A percentile compares a stretch with the other conserved stretches of the same genome.
These are phyloP conservation scores for Pyrus bretschneideri DNA, from an alignment of 306 rosid species.

Conservation along the genomic window DNA sequence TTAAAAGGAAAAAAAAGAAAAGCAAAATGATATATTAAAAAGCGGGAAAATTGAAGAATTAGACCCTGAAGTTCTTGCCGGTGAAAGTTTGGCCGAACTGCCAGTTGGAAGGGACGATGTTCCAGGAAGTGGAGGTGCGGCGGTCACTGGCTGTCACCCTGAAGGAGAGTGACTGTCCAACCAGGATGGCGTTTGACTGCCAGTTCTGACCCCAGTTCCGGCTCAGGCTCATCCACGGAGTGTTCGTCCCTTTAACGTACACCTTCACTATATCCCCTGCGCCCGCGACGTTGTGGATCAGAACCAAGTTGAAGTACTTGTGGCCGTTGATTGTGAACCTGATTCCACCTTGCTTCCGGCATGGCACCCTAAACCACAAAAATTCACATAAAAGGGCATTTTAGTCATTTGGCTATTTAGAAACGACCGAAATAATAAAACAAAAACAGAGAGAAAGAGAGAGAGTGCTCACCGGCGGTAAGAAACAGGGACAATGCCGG, in stretches of 20 bases:
- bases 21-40: not conserved
- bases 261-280: conserved; percentile 64
- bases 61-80: conserved; percentile 64
- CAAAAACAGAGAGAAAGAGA: not conserved
- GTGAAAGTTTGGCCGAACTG: conserved; percentile 78
- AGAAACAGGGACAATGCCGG: conserved; percentile 85
- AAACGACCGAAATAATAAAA: not conserved
- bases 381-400: not conserved
- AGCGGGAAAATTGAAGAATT: conserved; percentile 3
- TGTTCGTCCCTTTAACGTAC: conserved; percentile 56
- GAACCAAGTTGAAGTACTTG: conserved; percentile 70
- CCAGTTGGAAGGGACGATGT: conserved; percentile 62
- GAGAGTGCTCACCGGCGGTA: conserved; percentile 50
- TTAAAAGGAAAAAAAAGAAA: not conserved
- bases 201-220: conserved; percentile 93
- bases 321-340: conserved; percentile 75
- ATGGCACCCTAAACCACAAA: conserved; percentile 44
- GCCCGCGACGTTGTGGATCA: conserved; percentile 79
- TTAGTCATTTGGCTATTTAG: not conserved
- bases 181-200: conserved; percentile 44
- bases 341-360: conserved; percentile 65
- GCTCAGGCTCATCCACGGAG: conserved; percentile 72
- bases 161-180: conserved; percentile 79
- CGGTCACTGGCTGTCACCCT: conserved; percentile 71
- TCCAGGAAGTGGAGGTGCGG: conserved; percentile 61